Percentiles rank a stretch among this genome's conserved stretches.
phyloP scores from a whole-genome alignment of 2,329 filamentous ascomycete genomes.

The Exophiala calicioides region DNA sequence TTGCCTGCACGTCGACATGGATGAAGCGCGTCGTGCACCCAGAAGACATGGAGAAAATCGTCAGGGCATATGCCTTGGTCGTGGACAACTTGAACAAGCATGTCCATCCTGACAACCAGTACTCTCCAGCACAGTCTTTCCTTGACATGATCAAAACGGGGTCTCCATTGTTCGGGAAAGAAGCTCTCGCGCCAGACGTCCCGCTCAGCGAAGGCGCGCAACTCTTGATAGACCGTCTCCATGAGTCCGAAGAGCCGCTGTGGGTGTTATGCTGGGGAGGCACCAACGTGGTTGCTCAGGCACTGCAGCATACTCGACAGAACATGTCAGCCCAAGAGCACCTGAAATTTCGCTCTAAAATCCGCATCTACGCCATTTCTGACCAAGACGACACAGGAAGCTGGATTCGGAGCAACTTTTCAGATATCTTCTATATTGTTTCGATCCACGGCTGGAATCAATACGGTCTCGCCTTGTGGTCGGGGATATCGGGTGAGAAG shows the following conservation, averaged over 20 bases:
- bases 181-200: slow-evolving; percentile 36
- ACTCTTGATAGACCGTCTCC: slow-evolving; percentile 47
- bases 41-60: slow-evolving; percentile 47
- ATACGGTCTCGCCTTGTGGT: slow-evolving; percentile 58
- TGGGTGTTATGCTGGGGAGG: slow-evolving; percentile 59
- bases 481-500: slow-evolving; percentile 55
- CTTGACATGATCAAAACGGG: slow-evolving; percentile 42
- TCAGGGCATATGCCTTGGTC: slow-evolving; percentile 48
- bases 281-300: slow-evolving; percentile 55
- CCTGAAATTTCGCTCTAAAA: slow-evolving; percentile 41
- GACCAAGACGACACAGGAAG: slow-evolving; percentile 61
- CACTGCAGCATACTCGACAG: slow-evolving; percentile 44
- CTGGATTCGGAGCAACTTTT: slow-evolving; percentile 58
- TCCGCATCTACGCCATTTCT: slow-evolving; percentile 59
- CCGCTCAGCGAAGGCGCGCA: slow-evolving; percentile 47
- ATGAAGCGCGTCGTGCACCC: slow-evolving; percentile 44
- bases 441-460: slow-evolving; percentile 59
- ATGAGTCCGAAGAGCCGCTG: slow-evolving; percentile 46
- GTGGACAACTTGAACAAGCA: slow-evolving; percentile 53
- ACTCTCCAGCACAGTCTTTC: slow-evolving; percentile 43
- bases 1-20: slow-evolving; percentile 51
- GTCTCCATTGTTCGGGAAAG: slow-evolving; percentile 45
- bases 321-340: slow-evolving; percentile 36
- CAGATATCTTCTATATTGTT: slow-evolving; percentile 58
- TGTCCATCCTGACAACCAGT: slow-evolving; percentile 46